Evolutionary conservation across 2,329 filamentous ascomycete species (phyloP).

Genomic region (Aspergillus sergii): DNA sequence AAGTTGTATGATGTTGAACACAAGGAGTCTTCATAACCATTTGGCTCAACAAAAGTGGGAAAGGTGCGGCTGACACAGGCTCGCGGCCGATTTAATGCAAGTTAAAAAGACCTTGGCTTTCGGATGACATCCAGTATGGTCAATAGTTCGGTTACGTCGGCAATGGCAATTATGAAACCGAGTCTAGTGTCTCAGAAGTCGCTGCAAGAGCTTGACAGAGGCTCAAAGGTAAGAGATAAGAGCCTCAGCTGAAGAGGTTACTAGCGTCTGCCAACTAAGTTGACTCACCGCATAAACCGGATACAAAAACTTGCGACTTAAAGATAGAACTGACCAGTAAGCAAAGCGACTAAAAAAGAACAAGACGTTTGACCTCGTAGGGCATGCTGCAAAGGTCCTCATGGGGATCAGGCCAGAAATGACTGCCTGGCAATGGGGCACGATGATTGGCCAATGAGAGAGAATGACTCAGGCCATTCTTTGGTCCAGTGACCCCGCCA

Average conservation of each 20-base stretch:
- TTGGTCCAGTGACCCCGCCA: constrained; percentile 9
- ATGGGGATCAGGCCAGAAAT: constrained; percentile 3
- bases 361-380: not conserved
- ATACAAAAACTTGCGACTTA: no score
- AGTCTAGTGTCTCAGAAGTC: not conserved
- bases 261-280: not conserved
- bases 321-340: no score
- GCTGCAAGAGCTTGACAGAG: not conserved
- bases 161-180: not conserved
- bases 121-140: not conserved
- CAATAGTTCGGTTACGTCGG: not conserved
- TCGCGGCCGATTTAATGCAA: not conserved
- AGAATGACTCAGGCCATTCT: constrained; percentile 11
- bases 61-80: no score
- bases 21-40: not conserved
- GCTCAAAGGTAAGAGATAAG: not conserved
- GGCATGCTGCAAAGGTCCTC: not conserved
- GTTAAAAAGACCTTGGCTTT: not conserved
- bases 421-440: constrained; percentile 10
- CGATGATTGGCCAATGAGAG: constrained; percentile 13
- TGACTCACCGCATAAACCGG: not conserved
- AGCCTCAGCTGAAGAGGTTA: not conserved
- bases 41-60: not conserved
- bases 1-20: no score
- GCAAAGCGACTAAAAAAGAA: no score